Evolutionary conservation across 2,329 filamentous ascomycete species (phyloP).

Genomic region (Apiospora koreana): DNA sequence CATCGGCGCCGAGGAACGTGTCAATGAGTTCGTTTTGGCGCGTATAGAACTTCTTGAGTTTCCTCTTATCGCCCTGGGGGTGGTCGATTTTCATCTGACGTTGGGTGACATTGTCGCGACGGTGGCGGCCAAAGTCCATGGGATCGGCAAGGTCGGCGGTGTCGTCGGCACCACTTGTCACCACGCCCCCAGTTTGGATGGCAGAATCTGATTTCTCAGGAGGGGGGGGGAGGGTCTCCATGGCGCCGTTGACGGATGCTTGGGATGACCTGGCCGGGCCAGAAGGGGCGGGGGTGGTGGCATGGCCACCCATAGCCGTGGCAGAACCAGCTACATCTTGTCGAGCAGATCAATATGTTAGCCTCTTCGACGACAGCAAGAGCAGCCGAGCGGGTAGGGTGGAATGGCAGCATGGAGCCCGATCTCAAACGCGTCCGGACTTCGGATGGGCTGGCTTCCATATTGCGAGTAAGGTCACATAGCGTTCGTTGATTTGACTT

Average conservation of each 20-base stretch:
- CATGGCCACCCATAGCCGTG: neutral
- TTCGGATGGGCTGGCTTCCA: conserved; percentile 13
- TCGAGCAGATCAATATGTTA: neutral
- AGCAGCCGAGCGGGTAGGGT: neutral
- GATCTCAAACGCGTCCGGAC: conserved; percentile 13
- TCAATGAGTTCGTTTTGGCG: conserved; percentile 51
- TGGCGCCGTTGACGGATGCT: conserved; percentile 12
- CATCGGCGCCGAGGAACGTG: conserved; percentile 54
- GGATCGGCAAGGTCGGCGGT: conserved; percentile 33
- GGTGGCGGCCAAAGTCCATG: conserved; percentile 40
- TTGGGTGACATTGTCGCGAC: conserved; percentile 41
- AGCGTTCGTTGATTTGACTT: neutral
- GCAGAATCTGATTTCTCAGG: conserved; percentile 14
- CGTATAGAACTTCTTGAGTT: conserved; percentile 48
- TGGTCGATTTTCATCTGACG: conserved; percentile 50
- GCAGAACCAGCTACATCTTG: conserved; percentile 2
- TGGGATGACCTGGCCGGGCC: conserved; percentile 3
- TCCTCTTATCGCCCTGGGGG: conserved; percentile 43
- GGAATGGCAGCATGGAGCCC: neutral
- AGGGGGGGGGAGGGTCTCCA: conserved; percentile 14
- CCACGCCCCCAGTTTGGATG: conserved; percentile 5
- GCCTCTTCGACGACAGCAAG: neutral
- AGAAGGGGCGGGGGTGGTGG: conserved; percentile 5
- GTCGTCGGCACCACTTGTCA: conserved; percentile 18
- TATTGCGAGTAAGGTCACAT: neutral